Evolutionary conservation across 2,329 filamentous ascomycete genomes (phyloP).

Genomic region (Fusarium hainanense): DNA sequence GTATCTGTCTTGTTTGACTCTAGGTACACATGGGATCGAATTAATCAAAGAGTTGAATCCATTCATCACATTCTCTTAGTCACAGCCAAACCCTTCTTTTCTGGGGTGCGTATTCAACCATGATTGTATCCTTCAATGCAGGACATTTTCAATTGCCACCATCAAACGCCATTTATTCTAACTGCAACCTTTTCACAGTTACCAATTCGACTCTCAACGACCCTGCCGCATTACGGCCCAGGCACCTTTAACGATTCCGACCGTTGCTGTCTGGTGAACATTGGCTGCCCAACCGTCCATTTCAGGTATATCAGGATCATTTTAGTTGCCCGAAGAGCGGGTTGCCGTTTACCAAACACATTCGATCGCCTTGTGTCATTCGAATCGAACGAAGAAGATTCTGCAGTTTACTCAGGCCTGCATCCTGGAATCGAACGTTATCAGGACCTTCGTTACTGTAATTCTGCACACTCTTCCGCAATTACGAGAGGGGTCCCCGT

Average conservation of each 20-base stretch:
- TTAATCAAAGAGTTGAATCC: constrained; percentile 30
- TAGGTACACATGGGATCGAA: constrained; percentile 22
- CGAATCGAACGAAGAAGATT: constrained; percentile 8
- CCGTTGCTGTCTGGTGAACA: background rate
- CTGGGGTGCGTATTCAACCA: constrained; percentile 30
- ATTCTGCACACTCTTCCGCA: constrained; percentile 26
- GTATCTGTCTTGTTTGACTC: constrained; percentile 26
- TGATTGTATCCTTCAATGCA: background rate
- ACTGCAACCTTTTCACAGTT: constrained; percentile 12
- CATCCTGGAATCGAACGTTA: constrained; percentile 11
- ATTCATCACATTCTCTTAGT: constrained; percentile 26
- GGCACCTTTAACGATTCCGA: background rate
- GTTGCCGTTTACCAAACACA: background rate
- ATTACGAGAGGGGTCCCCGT: constrained; percentile 28
- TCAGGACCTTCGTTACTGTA: constrained; percentile 11
- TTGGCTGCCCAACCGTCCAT: constrained; percentile 1
- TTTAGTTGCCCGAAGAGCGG: constrained; percentile 15
- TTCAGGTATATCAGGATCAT: background rate
- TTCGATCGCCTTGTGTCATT: constrained; percentile 3
- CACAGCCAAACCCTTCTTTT: constrained; percentile 15
- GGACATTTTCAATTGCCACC: background rate
- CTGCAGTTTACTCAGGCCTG: background rate
- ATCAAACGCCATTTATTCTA: constrained; percentile 6
- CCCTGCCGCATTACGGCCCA: background rate
- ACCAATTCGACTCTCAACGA: constrained; percentile 8